These are phyloP conservation scores for Pseudogymnoascus sp. DNA, from an alignment of 2,329 filamentous ascomycete genomes.

Conservation along the genomic window DNA sequence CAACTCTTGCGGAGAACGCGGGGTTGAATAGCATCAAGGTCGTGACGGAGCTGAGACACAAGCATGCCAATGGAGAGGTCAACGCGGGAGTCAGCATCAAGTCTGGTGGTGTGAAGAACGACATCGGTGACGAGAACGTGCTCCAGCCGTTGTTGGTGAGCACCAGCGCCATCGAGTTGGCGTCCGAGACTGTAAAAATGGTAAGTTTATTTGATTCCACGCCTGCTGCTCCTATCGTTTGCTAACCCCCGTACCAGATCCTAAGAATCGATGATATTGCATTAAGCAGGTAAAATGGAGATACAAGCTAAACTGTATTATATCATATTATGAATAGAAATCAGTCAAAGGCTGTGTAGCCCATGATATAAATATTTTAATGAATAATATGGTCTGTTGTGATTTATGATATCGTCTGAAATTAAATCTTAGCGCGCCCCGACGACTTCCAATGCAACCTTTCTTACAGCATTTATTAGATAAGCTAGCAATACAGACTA, in stretches of 20 bases:
- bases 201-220: not conserved
- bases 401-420: not conserved
- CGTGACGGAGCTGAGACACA: constrained; percentile 88
- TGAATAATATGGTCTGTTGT: not conserved
- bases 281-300: constrained; percentile 47
- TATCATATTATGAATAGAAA: constrained; percentile 8
- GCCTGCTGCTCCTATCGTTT: not conserved
- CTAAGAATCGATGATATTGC: constrained; percentile 62
- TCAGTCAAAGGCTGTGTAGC: constrained; percentile 9
- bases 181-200: constrained; percentile 98
- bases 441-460: too few relatives aligned
- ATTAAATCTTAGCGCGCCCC: not conserved
- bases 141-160: constrained; percentile 92
- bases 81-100: constrained; percentile 98
- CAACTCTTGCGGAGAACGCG: constrained; percentile 93
- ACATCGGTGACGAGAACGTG: constrained; percentile 95
- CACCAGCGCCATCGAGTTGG: constrained; percentile 94
- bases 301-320: constrained; percentile 10
- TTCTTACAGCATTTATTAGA: too few relatives aligned
- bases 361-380: constrained; percentile 9
- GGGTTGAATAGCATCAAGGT: constrained; percentile 98
- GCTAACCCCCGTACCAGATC: constrained; percentile 32
- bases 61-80: constrained; percentile 90
- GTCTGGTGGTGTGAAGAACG: constrained; percentile 91
- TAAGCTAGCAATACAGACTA: too few relatives aligned